Evolutionary conservation across 495 filamentous ascomycete species (phyloP).

Genomic region (Thermothielavioides terrestris): DNA sequence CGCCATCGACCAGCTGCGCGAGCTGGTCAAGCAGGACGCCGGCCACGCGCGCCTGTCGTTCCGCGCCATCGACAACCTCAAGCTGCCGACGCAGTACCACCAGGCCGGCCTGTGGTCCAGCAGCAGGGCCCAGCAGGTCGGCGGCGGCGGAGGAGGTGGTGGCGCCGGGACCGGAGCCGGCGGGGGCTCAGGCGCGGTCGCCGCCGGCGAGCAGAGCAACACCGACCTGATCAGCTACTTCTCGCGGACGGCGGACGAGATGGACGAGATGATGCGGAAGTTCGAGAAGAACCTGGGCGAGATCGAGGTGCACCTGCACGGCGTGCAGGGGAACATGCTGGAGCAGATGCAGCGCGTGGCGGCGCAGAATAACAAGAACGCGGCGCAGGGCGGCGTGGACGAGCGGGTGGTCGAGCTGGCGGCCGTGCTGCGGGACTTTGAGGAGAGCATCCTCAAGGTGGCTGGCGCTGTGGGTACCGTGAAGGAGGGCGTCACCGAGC

Average conservation of each 20-base stretch:
- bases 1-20: slow-evolving; percentile 58
- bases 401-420: slow-evolving; percentile 46
- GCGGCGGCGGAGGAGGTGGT: slow-evolving; percentile 1
- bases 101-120: slow-evolving; percentile 48
- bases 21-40: slow-evolving; percentile 56
- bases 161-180: too few relatives aligned
- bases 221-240: slow-evolving; percentile 72
- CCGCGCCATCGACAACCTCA: slow-evolving; percentile 66
- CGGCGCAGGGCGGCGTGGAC: slow-evolving; percentile 30
- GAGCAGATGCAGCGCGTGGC: slow-evolving; percentile 62
- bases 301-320: slow-evolving; percentile 73
- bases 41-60: slow-evolving; percentile 66
- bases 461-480: slow-evolving; percentile 59
- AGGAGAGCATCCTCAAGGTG: slow-evolving; percentile 67
- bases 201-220: slow-evolving; percentile 49
- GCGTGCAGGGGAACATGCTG: slow-evolving; percentile 60
- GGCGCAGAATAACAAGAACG: slow-evolving; percentile 43
- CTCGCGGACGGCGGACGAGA: slow-evolving; percentile 59
- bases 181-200: too few relatives aligned
- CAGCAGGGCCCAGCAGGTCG: slow-evolving; percentile 29
- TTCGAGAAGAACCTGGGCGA: slow-evolving; percentile 66
- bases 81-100: slow-evolving; percentile 67
- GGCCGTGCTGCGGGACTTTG: slow-evolving; percentile 65
- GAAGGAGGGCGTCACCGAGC: slow-evolving; percentile 61
- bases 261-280: slow-evolving; percentile 54